These are phyloP conservation scores for Stephania japonica DNA, from an alignment of 164 flowering plant species.

Conservation along the genomic window DNA sequence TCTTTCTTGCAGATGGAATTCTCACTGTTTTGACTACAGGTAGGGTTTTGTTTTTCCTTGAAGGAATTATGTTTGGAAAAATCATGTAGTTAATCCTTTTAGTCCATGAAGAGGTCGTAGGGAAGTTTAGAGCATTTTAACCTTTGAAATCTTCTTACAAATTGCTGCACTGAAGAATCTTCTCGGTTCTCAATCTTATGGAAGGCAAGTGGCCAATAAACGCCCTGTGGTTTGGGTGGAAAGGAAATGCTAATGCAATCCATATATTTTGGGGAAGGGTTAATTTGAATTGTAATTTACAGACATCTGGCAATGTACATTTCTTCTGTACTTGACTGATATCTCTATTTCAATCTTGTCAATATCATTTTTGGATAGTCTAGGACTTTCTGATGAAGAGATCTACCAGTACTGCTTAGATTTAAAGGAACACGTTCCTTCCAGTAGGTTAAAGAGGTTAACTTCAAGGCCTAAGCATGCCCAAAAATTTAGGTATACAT, in stretches of 20 bases:
- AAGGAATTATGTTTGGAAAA: background rate
- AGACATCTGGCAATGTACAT: background rate
- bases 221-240: background rate
- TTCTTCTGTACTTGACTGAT: background rate
- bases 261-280: background rate
- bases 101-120: background rate
- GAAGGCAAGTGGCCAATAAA: background rate
- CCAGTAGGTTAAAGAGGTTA: constrained; percentile 41
- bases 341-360: background rate
- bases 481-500: constrained; percentile 52
- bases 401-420: constrained; percentile 45
- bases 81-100: background rate
- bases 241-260: background rate
- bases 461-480: constrained; percentile 54
- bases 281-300: background rate
- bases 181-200: too few relatives aligned
- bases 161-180: background rate
- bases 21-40: constrained; percentile 60
- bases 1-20: constrained; percentile 54
- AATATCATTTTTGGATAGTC: constrained; percentile 9
- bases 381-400: constrained; percentile 52
- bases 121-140: background rate
- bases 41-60: constrained; percentile 25
- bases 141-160: background rate
- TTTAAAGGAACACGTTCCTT: constrained; percentile 33